Base-by-base conservation (phyloP, 2,329 filamentous ascomycete species). In the Fusarium sp. region DNA sequence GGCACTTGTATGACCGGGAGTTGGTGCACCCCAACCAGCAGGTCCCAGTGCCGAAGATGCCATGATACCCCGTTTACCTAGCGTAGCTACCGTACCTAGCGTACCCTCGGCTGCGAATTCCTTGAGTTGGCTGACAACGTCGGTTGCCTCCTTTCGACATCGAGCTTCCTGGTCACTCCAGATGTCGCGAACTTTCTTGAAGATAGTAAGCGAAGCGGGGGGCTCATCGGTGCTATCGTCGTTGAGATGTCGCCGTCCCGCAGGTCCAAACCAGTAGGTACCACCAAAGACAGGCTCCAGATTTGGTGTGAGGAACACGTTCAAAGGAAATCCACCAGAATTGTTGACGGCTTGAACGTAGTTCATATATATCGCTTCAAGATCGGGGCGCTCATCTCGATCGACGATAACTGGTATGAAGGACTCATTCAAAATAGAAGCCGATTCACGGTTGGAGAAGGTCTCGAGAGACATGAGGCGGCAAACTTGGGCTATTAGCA, bases 341-440 rank as follows among this genome's bases (percentile, higher is more conserved):
- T 92, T 94, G 60, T 92, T 97, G 13, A 96, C 95, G 2, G 95
- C 95, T 77, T 97, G 94, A 40, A 97, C 91, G 78, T 97, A 99
- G 81, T 97, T 97, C 93, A 97, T 97, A 78, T 98, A 98, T 68
- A 98, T 94, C 65, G 92, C 90, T 76, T 99, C 96, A 68, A 98
- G 89, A 76, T 98, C 94, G 10, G 95, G 95, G 25, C 95, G 89
- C 79, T 97, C 93, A 79, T 99, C 96, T 62, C 94, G 89, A 79
- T 99, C 96, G 74, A 98, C 88, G 73, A 97, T 92, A 77, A 98
- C 89, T 6, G 96, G 95, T 44, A 99, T 88, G 78, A 98, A 99
- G 58, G 88, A 87, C 63, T 90, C 84, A 81, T 98, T 99, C 35
- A 99, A 85, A 58, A 97, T 84, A 23, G 87, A 81, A 17, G 96